Percentiles rank a stretch among this genome's conserved stretches.
phyloP scores from a whole-genome alignment of 2,329 filamentous ascomycete genomes.

The Amylocarpus encephaloides region DNA sequence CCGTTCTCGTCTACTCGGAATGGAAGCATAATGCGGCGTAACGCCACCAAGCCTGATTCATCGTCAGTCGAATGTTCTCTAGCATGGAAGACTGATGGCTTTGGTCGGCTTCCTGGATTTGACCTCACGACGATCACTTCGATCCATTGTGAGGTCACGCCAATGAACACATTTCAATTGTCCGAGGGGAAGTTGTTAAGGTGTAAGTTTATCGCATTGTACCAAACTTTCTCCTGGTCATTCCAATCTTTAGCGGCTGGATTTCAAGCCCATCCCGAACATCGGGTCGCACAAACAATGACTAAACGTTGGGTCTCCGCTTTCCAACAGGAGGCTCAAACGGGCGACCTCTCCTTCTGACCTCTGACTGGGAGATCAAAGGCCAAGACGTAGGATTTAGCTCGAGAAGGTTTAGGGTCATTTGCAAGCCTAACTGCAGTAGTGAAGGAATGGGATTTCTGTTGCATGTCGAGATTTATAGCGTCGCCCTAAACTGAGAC shows the following conservation, averaged over 20 bases:
- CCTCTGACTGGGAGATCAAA: not conserved
- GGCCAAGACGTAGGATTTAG: not conserved
- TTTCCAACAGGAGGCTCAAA: not conserved
- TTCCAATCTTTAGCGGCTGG: not conserved
- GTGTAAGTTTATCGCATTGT: not conserved
- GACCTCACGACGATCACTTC: not conserved
- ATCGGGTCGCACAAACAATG: not conserved
- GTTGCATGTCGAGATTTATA: conserved; percentile 12
- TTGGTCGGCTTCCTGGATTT: conserved; percentile 2
- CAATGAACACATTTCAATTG: not conserved
- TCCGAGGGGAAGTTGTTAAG: not conserved
- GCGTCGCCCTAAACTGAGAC: conserved; percentile 8
- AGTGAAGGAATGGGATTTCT: conserved; percentile 2
- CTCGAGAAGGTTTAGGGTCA: conserved; percentile 1
- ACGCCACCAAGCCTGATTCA: conserved; percentile 1
- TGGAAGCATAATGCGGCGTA: conserved; percentile 4
- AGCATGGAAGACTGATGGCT: not conserved
- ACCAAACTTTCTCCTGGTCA: too few species aligned
- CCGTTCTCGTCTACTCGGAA: conserved; percentile 5
- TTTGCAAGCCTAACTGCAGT: conserved; percentile 8
- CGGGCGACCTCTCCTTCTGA: not conserved
- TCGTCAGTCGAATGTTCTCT: conserved; percentile 1
- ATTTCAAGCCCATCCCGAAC: not conserved
- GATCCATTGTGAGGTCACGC: not conserved
- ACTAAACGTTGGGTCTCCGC: not conserved